These are phyloP conservation scores for Aspergillus sergii DNA, from an alignment of 2,329 filamentous ascomycete species.

Conservation along the genomic window DNA sequence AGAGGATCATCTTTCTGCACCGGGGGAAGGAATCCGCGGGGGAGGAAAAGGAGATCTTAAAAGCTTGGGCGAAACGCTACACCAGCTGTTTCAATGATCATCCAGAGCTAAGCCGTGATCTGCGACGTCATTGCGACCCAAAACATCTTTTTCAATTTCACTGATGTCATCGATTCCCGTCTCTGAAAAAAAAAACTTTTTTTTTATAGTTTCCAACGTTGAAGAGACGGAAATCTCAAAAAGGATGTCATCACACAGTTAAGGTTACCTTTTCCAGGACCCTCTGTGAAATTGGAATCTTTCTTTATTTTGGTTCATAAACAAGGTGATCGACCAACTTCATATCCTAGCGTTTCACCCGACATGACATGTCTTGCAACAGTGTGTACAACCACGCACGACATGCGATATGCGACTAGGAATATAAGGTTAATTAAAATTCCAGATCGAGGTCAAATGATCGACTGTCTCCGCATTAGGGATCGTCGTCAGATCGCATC, in stretches of 20 bases:
- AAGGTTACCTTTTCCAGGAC: not conserved
- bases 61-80: too few relatives aligned
- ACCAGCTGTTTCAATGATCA: not conserved
- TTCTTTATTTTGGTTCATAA: too few relatives aligned
- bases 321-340: not conserved
- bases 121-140: constrained; percentile 22
- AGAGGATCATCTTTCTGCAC: not conserved
- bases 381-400: not conserved
- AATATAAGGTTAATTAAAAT: not conserved
- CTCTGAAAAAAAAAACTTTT: not conserved
- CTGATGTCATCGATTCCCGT: constrained; percentile 24
- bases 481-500: constrained; percentile 6
- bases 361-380: not conserved
- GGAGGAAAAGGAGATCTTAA: not conserved
- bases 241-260: not conserved
- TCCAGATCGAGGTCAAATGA: constrained; percentile 5
- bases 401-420: not conserved
- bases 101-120: constrained; percentile 1
- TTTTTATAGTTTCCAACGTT: not conserved
- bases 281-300: not conserved
- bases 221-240: not conserved
- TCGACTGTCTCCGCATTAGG: constrained; percentile 9
- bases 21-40: not conserved
- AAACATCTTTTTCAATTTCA: not conserved
- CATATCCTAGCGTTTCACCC: not conserved